Percentiles rank a stretch among this genome's conserved stretches.
Conservation (phyloP, 345 rosid species). For the Salix koriyanagi region DNA sequence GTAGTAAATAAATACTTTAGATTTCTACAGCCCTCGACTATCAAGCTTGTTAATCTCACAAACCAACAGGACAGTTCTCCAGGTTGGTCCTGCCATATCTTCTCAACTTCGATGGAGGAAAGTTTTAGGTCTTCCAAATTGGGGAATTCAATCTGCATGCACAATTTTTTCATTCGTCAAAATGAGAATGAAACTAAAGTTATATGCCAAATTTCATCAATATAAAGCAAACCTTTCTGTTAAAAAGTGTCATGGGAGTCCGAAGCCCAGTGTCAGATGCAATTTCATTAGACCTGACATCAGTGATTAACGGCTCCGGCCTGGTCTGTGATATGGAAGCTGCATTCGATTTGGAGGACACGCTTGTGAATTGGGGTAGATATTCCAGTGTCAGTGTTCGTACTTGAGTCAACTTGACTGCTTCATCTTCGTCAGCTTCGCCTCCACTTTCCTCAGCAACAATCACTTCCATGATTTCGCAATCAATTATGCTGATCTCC, state of each 20-base stretch:
- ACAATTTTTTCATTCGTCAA: too few species aligned
- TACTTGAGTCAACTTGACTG: not conserved
- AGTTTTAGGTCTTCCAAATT: not conserved
- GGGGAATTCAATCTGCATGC: constrained; percentile 7
- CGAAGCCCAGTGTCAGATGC: not conserved
- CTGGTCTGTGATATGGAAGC: not conserved
- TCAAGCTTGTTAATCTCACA: constrained; percentile 3
- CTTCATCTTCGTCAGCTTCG: not conserved
- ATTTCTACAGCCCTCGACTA: not conserved
- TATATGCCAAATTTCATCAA: too few species aligned
- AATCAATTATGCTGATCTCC: constrained; percentile 4
- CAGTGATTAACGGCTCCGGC: too few species aligned
- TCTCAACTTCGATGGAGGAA: not conserved
- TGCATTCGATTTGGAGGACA: not conserved
- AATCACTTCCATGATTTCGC: constrained; percentile 7
- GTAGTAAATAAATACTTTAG: constrained; percentile 10
- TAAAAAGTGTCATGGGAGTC: not conserved
- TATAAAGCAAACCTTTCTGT: not conserved
- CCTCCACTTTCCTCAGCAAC: constrained; percentile 1
- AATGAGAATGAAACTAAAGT: not conserved
- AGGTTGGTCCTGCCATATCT: constrained; percentile 2
- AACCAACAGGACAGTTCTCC: not conserved
- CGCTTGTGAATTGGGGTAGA: not conserved
- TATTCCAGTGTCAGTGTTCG: not conserved
- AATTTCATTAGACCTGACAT: not conserved